These are phyloP conservation scores for Discostella stelligera DNA, from an alignment of 352 stramenopile genomes.

Conservation along the genomic window DNA sequence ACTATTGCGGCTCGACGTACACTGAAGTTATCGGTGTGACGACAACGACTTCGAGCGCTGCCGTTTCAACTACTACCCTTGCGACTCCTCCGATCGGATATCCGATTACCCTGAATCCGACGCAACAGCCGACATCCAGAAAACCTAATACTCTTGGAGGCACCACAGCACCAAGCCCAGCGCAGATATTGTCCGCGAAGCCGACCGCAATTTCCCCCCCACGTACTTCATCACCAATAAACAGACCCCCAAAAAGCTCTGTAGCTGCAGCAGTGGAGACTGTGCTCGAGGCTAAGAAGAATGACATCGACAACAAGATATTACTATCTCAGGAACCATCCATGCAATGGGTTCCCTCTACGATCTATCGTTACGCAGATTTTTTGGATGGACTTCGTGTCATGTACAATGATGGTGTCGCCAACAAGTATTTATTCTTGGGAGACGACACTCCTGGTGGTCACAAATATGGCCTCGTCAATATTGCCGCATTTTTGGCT, in stretches of 20 bases:
- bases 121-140: not conserved
- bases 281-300: conserved; percentile 13
- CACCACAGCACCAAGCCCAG: not conserved
- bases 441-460: conserved; percentile 32
- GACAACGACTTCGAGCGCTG: not conserved
- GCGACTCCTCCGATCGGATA: not conserved
- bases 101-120: not conserved
- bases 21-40: conserved; percentile 6
- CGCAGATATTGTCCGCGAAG: not conserved
- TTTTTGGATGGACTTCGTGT: conserved; percentile 40
- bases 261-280: conserved; percentile 11
- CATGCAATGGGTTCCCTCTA: conserved; percentile 39
- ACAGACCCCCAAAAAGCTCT: not conserved
- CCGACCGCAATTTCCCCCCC: not conserved
- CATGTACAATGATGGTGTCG: conserved; percentile 32
- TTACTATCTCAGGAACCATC: conserved; percentile 41
- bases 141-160: not conserved
- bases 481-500: conserved; percentile 39
- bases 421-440: conserved; percentile 43
- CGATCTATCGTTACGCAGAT: conserved; percentile 40
- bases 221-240: not conserved
- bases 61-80: not conserved
- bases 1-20: conserved; percentile 36
- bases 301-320: conserved; percentile 41
- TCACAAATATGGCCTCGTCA: conserved; percentile 21